Conservation (phyloP, 2,329 filamentous ascomycete genomes). For the Microcyclospora tardicrescens region DNA sequence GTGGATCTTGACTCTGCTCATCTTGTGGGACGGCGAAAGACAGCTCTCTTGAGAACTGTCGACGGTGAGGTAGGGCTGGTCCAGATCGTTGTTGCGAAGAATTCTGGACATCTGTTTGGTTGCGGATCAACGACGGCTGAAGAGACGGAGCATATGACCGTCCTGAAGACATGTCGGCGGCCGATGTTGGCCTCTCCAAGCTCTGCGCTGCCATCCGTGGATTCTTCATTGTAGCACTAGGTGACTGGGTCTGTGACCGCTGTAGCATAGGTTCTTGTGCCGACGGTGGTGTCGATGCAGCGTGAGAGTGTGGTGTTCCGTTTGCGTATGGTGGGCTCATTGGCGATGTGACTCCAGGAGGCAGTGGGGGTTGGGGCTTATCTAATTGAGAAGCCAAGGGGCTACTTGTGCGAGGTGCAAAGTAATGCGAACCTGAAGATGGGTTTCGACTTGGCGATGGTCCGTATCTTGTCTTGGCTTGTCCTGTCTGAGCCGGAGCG, state of each 20-base stretch:
- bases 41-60: conserved; percentile 36
- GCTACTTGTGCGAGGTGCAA: conserved; percentile 52
- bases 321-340: conserved; percentile 1
- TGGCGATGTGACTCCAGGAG: conserved; percentile 12
- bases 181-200: conserved; percentile 42
- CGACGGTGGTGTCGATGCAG: background rate
- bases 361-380: conserved; percentile 19
- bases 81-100: background rate
- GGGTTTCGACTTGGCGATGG: conserved; percentile 22
- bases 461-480: conserved; percentile 25
- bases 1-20: conserved; percentile 51
- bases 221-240: conserved; percentile 39
- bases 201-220: conserved; percentile 30
- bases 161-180: conserved; percentile 27
- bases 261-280: conserved; percentile 26
- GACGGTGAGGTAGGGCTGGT: conserved; percentile 22
- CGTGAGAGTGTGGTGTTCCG: conserved; percentile 3
- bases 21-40: conserved; percentile 45
- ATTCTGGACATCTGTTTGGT: background rate
- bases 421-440: conserved; percentile 32
- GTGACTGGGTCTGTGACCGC: conserved; percentile 47
- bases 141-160: background rate
- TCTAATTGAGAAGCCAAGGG: conserved; percentile 40
- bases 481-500: conserved; percentile 21
- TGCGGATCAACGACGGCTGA: background rate